A percentile compares a stretch with the other conserved stretches of the same genome.
phyloP scores from a whole-genome alignment of 306 rosid species.

The Morella rubra region DNA sequence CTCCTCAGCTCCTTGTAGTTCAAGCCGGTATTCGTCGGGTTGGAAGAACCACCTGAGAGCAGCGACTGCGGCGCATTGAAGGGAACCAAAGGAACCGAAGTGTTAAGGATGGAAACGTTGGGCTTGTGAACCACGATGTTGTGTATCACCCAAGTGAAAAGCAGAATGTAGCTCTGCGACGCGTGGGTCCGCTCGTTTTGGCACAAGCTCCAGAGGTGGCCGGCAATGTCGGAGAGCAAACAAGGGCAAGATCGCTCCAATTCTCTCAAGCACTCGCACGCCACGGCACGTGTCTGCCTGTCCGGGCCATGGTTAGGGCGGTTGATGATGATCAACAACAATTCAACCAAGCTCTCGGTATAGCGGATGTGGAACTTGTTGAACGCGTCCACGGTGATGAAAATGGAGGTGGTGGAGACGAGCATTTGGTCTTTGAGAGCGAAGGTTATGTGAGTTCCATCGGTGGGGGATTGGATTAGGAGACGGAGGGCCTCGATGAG shows the following conservation, averaged over 20 bases:
- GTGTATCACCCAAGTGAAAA: conserved; percentile 62
- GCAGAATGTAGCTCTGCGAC: conserved; percentile 68
- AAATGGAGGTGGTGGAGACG: conserved; percentile 72
- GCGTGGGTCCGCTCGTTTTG: conserved; percentile 93
- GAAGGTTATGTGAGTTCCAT: conserved; percentile 46
- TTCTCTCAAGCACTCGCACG: conserved; percentile 89
- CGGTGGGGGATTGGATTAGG: conserved; percentile 61
- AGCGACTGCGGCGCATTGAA: conserved; percentile 58
- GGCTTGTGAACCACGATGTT: conserved; percentile 52
- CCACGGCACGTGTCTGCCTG: conserved; percentile 68
- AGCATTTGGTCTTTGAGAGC: conserved; percentile 77
- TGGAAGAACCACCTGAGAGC: conserved; percentile 15
- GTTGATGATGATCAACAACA: conserved; percentile 61
- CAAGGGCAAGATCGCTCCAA: conserved; percentile 69
- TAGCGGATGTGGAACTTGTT: conserved; percentile 12
- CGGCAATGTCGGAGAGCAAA: conserved; percentile 73
- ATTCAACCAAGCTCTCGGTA: conserved; percentile 56
- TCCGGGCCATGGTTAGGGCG: conserved; percentile 78
- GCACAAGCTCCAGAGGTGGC: conserved; percentile 84
- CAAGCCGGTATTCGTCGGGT: conserved; percentile 32
- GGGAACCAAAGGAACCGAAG: conserved; percentile 64
- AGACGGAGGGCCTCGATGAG: conserved; percentile 58
- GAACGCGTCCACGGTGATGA: conserved; percentile 46
- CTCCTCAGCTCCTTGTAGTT: conserved; percentile 79
- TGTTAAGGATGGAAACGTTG: conserved; percentile 60